Base-by-base conservation (phyloP, 2,329 filamentous ascomycete genomes). In the Chaetomiaceae sp. region DNA sequence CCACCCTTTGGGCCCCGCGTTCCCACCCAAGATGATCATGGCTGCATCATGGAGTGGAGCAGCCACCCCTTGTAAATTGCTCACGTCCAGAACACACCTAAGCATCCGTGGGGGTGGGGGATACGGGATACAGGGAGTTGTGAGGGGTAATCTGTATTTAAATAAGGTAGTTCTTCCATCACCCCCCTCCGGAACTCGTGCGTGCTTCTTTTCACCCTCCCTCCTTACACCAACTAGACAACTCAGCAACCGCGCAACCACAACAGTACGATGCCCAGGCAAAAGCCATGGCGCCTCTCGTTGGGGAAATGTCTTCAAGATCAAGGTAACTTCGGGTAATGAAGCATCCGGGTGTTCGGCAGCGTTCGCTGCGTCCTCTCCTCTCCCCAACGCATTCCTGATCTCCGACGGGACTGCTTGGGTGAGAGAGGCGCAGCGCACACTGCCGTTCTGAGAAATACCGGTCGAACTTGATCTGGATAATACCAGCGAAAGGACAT, bases 401-500 rank as follows among this genome's bases (percentile, higher is more conserved):
- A 7, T 10, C 10, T 3, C 23, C 25, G 25, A 5, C 21, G 14
- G 31, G 16, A 17, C 8, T 14, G 6, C 25, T 13, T 3, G 16
- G 30, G 20, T 16, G 35, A 33, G 39, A 33, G 14, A 20, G 17
- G 27, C 40, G 10, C 40, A 30, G 43, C 43, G 25, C 25, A 41
- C 16, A 42, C 62, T 61, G 60, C 10, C 64, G 67, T 66, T 84
- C 82, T 86, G 82, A 86, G 83, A 87, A 79, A 86, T 84, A 87
- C 83, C 83, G 83, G 74, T 51, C 73, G 77, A 87, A 89, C 85
- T 88, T 88, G 85, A 87, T 86, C 87, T 89, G 87, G 89, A 91
- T 92, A 92, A 93, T 93, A 89, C 89, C 87, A 90, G 85, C 85
- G 86, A 84, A 88, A 88, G 85, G 82, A 88, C 81, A 84, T 88